Base-by-base conservation (phyloP, 108 stramenopile genomes). In the Seminavis robusta region DNA sequence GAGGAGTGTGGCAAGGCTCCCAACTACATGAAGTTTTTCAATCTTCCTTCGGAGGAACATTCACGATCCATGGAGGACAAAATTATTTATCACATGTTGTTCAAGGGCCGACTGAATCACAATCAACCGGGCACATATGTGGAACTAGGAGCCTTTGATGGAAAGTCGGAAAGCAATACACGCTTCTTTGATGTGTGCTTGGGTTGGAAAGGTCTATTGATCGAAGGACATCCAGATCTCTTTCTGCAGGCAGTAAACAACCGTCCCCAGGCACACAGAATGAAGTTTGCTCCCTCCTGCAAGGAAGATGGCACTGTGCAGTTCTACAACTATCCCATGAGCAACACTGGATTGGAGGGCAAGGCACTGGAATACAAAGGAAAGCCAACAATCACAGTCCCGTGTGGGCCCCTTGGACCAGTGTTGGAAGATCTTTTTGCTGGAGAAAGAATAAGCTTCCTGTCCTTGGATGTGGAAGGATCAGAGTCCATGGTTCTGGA, bases 391-490 rank as follows among this genome's bases (percentile, higher is more conserved):
- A 60, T 79, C 0, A 51, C 70, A 19, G 68, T 83, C 2, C 76
- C 79, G 21, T 84, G 79, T 38, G 83, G 73, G 19, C 57, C 61
- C 3, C 46, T 83, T 15, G 69, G 74, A 19, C 65, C 69, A 2
- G 59, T 67, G 0, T 42, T 84, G 23, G 15, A 45, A 15, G 73
- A 80, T 23, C 29, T 84, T 9, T 77, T 84, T 49, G 39, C 56
- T 10, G 52, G 63, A 13, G 31, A 39, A n/a, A n/a, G n/a, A n/a
- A 53, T 77, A 9, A 53, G 57, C 11, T 85, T 85, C 40, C 66
- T 85, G 24, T 81, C 80, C 2, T 43, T 85, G 63, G 84, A 85
- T 47, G 84, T 81, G 36, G 84, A 85, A 61, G 84, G 84, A 3
- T 66, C 84, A 0, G 84, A 85, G 43, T 4, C 43, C 2, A 26